These are phyloP conservation scores for Saprolegnia diclina DNA, from an alignment of 352 stramenopile genomes.

Conservation along the genomic window DNA sequence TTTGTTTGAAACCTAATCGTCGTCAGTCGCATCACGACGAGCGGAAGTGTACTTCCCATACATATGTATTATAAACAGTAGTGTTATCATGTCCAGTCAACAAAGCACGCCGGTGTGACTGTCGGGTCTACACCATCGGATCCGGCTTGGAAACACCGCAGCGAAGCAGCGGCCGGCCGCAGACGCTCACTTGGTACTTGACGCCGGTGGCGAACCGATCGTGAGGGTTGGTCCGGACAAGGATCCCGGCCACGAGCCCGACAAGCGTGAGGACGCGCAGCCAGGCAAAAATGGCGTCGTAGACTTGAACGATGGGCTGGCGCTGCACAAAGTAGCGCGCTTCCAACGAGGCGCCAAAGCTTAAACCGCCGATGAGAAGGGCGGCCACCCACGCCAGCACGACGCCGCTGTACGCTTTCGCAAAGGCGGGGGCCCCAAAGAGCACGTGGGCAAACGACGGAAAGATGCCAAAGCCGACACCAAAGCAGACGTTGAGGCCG, in stretches of 20 bases:
- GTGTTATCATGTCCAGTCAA: too few species aligned
- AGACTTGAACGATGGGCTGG: neutral
- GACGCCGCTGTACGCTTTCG: neutral
- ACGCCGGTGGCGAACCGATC: neutral
- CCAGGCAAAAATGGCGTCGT: neutral
- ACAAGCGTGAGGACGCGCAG: neutral
- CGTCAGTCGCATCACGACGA: too few species aligned
- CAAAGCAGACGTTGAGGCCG: neutral
- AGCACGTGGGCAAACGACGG: neutral
- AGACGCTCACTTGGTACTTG: neutral
- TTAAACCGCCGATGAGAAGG: neutral
- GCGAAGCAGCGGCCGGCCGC: neutral
- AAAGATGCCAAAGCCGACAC: neutral
- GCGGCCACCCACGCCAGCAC: neutral
- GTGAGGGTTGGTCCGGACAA: neutral
- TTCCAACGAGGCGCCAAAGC: neutral
- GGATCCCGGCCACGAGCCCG: neutral
- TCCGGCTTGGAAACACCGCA: neutral
- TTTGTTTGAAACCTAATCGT: conserved; percentile 6
- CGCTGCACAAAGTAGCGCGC: neutral
- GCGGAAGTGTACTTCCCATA: too few species aligned
- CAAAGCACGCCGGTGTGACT: neutral
- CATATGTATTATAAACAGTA: too few species aligned
- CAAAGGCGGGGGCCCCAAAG: neutral
- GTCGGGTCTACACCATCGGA: neutral